Conservation (phyloP, 352 stramenopile species). For the Aphanomyces stellatus region DNA sequence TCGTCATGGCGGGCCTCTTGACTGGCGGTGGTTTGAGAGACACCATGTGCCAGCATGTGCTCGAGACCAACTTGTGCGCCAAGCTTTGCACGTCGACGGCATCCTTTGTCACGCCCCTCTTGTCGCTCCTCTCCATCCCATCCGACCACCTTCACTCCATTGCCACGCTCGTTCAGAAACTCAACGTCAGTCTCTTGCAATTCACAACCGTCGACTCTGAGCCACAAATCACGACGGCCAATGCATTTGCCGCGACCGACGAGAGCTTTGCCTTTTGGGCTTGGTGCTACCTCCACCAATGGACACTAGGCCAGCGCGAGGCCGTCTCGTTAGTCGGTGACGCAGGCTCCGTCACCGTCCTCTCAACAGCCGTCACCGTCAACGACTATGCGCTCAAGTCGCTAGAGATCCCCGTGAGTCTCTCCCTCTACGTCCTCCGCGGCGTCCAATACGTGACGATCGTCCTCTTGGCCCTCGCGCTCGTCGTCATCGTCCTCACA, state of each 20-base stretch:
- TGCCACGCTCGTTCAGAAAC: too few species aligned
- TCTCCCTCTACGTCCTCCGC: not conserved
- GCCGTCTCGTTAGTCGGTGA: not conserved
- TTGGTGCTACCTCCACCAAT: not conserved
- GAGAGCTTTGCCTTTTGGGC: not conserved
- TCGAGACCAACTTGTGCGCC: not conserved
- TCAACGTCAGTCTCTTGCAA: not conserved
- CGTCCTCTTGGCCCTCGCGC: not conserved
- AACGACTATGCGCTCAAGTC: not conserved
- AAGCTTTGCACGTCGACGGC: too few species aligned
- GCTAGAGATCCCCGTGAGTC: not conserved
- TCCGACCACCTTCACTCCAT: too few species aligned
- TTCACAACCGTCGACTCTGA: not conserved
- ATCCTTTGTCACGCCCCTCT: too few species aligned
- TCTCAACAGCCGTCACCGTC: not conserved
- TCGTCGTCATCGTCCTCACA: not conserved
- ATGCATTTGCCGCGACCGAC: not conserved
- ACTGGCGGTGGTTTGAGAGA: too few species aligned
- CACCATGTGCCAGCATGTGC: not conserved
- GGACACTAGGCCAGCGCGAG: not conserved
- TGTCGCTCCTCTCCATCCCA: too few species aligned
- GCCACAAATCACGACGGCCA: not conserved
- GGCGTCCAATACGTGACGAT: conserved; percentile 1
- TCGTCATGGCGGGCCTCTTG: not conserved
- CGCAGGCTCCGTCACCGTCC: not conserved